These are phyloP conservation scores for Naegleria lovaniensis DNA, from an alignment of 208 protist genomes.

Conservation along the genomic window DNA sequence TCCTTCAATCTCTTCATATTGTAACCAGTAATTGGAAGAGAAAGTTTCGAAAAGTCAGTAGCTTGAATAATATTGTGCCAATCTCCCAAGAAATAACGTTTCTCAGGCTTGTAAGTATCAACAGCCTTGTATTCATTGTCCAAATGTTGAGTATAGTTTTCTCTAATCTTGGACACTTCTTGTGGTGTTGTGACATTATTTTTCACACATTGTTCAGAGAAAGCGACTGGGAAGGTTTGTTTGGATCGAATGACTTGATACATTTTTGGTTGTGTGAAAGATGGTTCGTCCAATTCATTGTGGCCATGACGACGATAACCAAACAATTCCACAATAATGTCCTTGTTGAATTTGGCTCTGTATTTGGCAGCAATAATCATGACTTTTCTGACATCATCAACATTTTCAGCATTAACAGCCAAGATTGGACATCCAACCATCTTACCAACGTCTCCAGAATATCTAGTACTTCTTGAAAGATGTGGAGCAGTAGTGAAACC, in stretches of 20 bases:
- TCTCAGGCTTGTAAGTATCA: slow-evolving; percentile 45
- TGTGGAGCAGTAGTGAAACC: slow-evolving; percentile 96
- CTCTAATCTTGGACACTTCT: slow-evolving; percentile 55
- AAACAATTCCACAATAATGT: slow-evolving; percentile 92
- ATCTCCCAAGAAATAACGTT: slow-evolving; percentile 12
- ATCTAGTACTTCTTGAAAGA: slow-evolving; percentile 84
- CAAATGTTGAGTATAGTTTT: slow-evolving; percentile 38
- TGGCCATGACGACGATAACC: slow-evolving; percentile 92
- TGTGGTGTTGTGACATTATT: slow-evolving; percentile 62
- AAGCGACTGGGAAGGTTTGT: slow-evolving; percentile 70
- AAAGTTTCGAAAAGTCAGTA: not conserved
- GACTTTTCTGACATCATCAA: slow-evolving; percentile 79
- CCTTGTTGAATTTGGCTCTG: slow-evolving; percentile 78
- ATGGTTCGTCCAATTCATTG: slow-evolving; percentile 96
- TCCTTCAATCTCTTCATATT: not conserved
- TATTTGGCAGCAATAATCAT: slow-evolving; percentile 83
- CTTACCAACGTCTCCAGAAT: slow-evolving; percentile 95
- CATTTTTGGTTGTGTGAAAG: slow-evolving; percentile 94
- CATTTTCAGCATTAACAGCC: slow-evolving; percentile 95
- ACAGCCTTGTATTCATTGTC: slow-evolving; percentile 66
- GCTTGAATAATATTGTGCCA: slow-evolving; percentile 15
- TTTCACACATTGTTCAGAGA: slow-evolving; percentile 63
- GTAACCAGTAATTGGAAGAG: not conserved
- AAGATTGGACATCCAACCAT: slow-evolving; percentile 86
- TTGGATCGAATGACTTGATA: slow-evolving; percentile 79